Evolutionary conservation across 257 asterid species (phyloP).

Genomic region (Primulina huaijiensis): DNA sequence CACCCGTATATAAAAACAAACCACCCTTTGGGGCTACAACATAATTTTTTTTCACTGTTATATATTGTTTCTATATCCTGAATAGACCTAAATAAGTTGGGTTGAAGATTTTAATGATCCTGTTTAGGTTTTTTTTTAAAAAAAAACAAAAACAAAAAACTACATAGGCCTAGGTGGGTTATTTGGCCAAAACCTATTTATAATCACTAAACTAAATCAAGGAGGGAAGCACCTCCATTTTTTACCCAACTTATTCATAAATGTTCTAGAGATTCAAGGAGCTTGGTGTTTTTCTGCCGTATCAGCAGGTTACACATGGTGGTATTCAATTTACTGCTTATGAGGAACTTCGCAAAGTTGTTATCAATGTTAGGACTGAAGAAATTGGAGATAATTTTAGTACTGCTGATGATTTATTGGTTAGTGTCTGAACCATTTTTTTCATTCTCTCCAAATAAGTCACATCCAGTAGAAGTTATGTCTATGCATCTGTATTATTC

Average conservation of each 20-base stretch:
- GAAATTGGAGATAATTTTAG: slow-evolving; percentile 31
- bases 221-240: not conserved
- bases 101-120: not conserved
- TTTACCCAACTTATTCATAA: slow-evolving; percentile 16
- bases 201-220: not conserved
- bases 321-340: slow-evolving; percentile 95
- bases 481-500: not conserved
- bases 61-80: not conserved
- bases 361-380: slow-evolving; percentile 39
- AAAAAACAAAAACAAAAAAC: too few relatives aligned
- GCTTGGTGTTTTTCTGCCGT: slow-evolving; percentile 32
- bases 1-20: too few relatives aligned
- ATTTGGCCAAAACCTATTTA: not conserved
- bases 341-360: slow-evolving; percentile 76
- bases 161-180: too few relatives aligned
- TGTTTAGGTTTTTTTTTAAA: not conserved
- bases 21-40: not conserved
- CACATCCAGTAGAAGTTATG: not conserved
- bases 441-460: not conserved
- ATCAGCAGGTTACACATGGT: slow-evolving; percentile 93
- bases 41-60: not conserved
- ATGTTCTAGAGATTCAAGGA: slow-evolving; percentile 1
- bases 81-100: not conserved
- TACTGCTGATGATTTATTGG: slow-evolving; percentile 48
- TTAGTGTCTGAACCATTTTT: slow-evolving; percentile 37